Percentiles rank a stretch among this genome's conserved stretches.
Evolutionary conservation across 306 rosid genomes (phyloP).

Genomic region (Morella rubra): DNA sequence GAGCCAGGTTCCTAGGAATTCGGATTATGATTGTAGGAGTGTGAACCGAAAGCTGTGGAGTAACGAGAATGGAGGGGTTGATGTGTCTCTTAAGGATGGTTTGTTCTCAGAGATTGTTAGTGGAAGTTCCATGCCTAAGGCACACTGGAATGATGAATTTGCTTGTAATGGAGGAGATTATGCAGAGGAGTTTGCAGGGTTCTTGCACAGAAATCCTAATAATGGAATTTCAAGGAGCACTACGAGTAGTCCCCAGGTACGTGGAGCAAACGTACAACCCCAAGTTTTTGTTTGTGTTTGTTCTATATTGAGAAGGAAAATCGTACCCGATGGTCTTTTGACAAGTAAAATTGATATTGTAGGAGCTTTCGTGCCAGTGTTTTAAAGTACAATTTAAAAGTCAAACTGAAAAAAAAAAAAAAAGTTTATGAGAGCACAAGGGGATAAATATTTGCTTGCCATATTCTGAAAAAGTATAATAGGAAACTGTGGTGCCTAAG

Average conservation of each 20-base stretch:
- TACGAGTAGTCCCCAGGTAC: constrained; percentile 72
- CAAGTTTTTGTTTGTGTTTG: background rate
- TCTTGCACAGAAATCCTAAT: constrained; percentile 44
- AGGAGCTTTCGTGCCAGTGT: background rate
- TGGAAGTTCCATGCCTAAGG: constrained; percentile 34
- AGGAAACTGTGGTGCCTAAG: background rate
- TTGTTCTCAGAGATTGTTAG: constrained; percentile 45
- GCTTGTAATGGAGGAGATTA: constrained; percentile 27
- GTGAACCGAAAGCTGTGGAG: constrained; percentile 81
- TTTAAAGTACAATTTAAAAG: background rate
- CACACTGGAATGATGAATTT: constrained; percentile 33
- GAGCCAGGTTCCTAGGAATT: constrained; percentile 37
- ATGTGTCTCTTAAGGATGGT: constrained; percentile 86
- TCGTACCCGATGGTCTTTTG: background rate
- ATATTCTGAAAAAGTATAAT: background rate
- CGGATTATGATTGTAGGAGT: constrained; percentile 40
- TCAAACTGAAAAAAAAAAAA: background rate
- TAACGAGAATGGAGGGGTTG: constrained; percentile 62
- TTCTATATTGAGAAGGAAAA: background rate
- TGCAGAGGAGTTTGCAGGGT: constrained; percentile 57
- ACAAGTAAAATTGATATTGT: background rate
- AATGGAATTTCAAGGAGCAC: constrained; percentile 58
- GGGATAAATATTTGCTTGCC: background rate
- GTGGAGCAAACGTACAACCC: constrained; percentile 24
- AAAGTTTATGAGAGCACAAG: background rate